Base-by-base conservation (phyloP, 2,329 filamentous ascomycete species). In the Rutstroemia sp. region DNA sequence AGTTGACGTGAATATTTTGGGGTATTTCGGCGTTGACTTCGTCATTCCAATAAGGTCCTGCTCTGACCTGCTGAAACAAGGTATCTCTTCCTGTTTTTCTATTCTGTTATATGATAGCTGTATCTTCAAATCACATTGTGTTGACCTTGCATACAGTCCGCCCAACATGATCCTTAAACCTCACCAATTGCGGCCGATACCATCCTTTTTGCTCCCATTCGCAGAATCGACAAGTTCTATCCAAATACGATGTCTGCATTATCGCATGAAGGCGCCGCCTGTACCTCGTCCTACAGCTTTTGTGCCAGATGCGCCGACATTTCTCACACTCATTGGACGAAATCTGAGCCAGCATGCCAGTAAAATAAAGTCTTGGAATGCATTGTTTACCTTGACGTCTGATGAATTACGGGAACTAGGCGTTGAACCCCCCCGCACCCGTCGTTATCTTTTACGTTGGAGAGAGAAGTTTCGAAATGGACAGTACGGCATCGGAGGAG, bases 321-420 rank as follows among this genome's bases (percentile, higher is more conserved):
- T 99, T 73, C 85, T 97, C 60, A 89, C 82, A 38, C 78, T 96
- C 58, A 96, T 97, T 73, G 94, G 94, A 65, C 92, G 94, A 61
- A 86, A 86, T 65, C 83, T 96, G 66, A 84, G 81, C 67, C 83
- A 87, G 68, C 89, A 96, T 75, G 82, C 87, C 49, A 78, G 82
- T 73, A 97, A 97, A 73, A 89, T 99, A 65, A 84, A 88, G 2
- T 86, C 87, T 10, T 97, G 94, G 94, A 87, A 94, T 53, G 82
- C 89, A 5, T 83, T 99, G 47, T 97, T 97, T 79, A 85, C 85
- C 47, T 78, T 94, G 61, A 85, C 83, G 21, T 90, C 89, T 17
- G 71, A 78, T 46, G 85, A 97, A 73, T 78, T 99, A 63, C 84
- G 85, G 63, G 86, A 92, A 65, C 78, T 94, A 17, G 92, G 94